These are phyloP conservation scores for Termitomyces sp. DNA, from an alignment of 1,284 basidiomycete genomes.

Conservation along the genomic window DNA sequence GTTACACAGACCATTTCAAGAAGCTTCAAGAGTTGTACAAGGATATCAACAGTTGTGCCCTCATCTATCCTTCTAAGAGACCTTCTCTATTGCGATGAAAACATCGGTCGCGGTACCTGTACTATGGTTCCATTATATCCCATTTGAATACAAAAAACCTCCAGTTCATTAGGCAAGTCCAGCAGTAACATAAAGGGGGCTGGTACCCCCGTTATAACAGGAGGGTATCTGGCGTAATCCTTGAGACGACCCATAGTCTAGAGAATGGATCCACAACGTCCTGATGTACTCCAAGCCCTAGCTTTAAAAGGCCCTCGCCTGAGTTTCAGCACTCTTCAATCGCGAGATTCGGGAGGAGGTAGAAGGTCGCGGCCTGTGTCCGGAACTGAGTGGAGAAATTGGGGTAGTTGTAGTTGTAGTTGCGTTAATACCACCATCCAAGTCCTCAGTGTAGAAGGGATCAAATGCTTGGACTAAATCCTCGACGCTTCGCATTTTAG, in stretches of 20 bases:
- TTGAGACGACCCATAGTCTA: neutral
- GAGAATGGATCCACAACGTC: neutral
- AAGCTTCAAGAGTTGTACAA: no score
- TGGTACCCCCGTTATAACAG: neutral
- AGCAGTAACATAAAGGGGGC: neutral
- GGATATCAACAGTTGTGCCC: neutral
- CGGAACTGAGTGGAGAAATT: neutral
- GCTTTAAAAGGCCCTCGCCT: neutral
- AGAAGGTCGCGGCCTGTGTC: neutral
- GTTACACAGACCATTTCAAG: no score
- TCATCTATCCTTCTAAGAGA: constrained; percentile 26
- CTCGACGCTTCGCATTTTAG: neutral
- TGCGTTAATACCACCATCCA: neutral
- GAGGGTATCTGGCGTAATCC: neutral
- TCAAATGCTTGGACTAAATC: neutral
- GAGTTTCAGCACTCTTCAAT: no score
- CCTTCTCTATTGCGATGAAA: constrained; percentile 40
- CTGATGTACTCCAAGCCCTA: neutral
- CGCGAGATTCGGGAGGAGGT: neutral
- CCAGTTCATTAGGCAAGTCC: neutral
- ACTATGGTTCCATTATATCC: constrained; percentile 31
- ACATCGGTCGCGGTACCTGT: constrained; percentile 21
- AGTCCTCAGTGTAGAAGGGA: neutral
- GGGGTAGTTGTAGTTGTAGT: neutral
- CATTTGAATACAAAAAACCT: constrained; percentile 28